phyloP scores from a whole-genome alignment of 1,284 basidiomycete species.

The Bjerkandera adusta region DNA sequence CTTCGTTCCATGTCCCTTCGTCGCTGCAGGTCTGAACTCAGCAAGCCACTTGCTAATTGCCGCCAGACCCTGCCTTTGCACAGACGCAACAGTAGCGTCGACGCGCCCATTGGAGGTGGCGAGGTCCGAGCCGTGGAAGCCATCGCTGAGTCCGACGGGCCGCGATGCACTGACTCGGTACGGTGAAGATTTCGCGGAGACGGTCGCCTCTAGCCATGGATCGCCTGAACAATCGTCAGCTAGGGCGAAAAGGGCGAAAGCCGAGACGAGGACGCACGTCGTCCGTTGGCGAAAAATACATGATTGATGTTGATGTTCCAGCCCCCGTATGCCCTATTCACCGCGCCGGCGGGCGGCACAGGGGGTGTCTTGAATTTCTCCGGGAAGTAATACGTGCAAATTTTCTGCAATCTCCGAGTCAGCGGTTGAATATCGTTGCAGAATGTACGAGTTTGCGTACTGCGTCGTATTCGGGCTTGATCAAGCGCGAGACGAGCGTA shows the following conservation, averaged over 20 bases:
- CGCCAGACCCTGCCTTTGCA: conserved; percentile 46
- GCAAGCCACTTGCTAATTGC: conserved; percentile 52
- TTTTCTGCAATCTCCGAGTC: conserved; percentile 39
- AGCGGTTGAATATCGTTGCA: not conserved
- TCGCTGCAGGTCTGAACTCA: conserved; percentile 27
- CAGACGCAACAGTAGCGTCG: conserved; percentile 50
- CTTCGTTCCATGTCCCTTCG: too few species aligned
- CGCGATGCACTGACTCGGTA: conserved; percentile 48
- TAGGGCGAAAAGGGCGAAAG: not conserved
- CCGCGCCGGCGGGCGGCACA: conserved; percentile 36
- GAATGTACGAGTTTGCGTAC: conserved; percentile 31
- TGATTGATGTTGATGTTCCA: conserved; percentile 58
- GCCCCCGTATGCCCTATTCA: conserved; percentile 54
- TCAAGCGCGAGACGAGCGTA: conserved; percentile 55
- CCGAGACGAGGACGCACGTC: conserved; percentile 22
- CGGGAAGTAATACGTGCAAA: conserved; percentile 62
- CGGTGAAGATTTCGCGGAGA: conserved; percentile 52
- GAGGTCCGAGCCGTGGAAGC: conserved; percentile 69
- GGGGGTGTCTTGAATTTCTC: conserved; percentile 45
- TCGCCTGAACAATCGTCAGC: conserved; percentile 53
- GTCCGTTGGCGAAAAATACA: conserved; percentile 69
- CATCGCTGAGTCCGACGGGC: conserved; percentile 55
- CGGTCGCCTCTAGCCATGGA: conserved; percentile 70
- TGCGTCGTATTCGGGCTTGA: conserved; percentile 58
- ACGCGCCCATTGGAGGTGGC: conserved; percentile 36